These are phyloP conservation scores for Cyanidioschyzon merolae DNA, from an alignment of 23 red algal genomes.

Conservation along the genomic window DNA sequence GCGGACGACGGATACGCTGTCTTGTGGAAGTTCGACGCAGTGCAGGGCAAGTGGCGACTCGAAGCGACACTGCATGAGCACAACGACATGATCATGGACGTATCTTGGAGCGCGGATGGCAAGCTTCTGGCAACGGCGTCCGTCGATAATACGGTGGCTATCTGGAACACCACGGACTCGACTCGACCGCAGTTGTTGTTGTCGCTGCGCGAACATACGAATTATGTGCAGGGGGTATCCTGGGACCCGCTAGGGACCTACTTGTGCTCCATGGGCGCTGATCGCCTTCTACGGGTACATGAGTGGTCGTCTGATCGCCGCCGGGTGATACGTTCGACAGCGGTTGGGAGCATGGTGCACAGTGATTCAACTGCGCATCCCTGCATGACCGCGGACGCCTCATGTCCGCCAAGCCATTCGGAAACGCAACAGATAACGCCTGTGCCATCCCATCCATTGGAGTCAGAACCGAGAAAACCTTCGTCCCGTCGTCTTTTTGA, in stretches of 20 bases:
- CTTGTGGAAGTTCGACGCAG: conserved; percentile 3
- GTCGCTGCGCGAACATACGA: conserved; percentile 41
- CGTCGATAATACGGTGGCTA: conserved; percentile 71
- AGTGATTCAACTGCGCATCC: not conserved
- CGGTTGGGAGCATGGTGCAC: not conserved
- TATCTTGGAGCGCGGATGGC: conserved; percentile 46
- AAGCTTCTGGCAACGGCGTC: conserved; percentile 44
- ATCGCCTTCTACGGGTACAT: conserved; percentile 59
- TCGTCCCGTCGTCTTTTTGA: conserved; percentile 31
- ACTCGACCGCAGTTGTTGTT: conserved; percentile 16
- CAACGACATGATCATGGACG: conserved; percentile 56
- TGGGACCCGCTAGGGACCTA: conserved; percentile 55
- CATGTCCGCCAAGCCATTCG: not conserved
- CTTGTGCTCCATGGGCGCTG: conserved; percentile 53
- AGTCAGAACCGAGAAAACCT: not conserved
- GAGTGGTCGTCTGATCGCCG: not conserved
- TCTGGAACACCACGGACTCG: conserved; percentile 49
- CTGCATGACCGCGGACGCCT: not conserved
- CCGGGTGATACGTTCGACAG: not conserved
- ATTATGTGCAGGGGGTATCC: conserved; percentile 72
- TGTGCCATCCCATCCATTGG: not conserved
- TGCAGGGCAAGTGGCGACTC: conserved; percentile 32
- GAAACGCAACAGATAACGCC: not conserved
- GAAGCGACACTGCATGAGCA: conserved; percentile 45
- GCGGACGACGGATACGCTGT: conserved; percentile 12